These are phyloP conservation scores for Calonectria pauciramosa DNA, from an alignment of 2,329 filamentous ascomycete species.

Conservation along the genomic window DNA sequence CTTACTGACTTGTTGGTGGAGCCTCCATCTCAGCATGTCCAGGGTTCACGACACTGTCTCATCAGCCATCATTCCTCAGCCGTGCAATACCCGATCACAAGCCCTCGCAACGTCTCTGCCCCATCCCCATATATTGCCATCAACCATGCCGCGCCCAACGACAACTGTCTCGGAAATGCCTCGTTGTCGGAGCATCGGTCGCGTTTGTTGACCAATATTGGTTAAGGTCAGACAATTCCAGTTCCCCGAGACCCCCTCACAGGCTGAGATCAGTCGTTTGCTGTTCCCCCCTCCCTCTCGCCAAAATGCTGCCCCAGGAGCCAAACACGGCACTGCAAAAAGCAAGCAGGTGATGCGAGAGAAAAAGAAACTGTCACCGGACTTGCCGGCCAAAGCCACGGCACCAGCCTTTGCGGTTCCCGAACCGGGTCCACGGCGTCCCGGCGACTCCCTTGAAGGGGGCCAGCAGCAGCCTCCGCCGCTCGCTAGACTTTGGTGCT, in stretches of 20 bases:
- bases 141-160: neutral
- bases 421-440: constrained; percentile 24
- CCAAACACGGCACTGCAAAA: neutral
- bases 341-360: constrained; percentile 12
- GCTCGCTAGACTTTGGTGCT: neutral
- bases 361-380: neutral
- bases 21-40: neutral
- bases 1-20: neutral
- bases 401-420: constrained; percentile 1
- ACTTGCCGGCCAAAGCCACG: constrained; percentile 8
- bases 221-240: constrained; percentile 32
- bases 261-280: neutral
- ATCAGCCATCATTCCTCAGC: constrained; percentile 16
- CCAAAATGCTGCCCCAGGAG: constrained; percentile 8
- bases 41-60: neutral
- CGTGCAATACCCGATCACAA: neutral
- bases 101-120: neutral
- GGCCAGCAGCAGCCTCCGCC: neutral
- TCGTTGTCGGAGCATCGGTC: constrained; percentile 23
- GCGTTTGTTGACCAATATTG: constrained; percentile 16
- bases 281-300: neutral
- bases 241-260: constrained; percentile 9
- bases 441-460: constrained; percentile 24
- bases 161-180: constrained; percentile 12
- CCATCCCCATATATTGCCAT: neutral